These are phyloP conservation scores for Rhodotorula paludigena DNA, from an alignment of 768 basidiomycete species.

Conservation along the genomic window DNA sequence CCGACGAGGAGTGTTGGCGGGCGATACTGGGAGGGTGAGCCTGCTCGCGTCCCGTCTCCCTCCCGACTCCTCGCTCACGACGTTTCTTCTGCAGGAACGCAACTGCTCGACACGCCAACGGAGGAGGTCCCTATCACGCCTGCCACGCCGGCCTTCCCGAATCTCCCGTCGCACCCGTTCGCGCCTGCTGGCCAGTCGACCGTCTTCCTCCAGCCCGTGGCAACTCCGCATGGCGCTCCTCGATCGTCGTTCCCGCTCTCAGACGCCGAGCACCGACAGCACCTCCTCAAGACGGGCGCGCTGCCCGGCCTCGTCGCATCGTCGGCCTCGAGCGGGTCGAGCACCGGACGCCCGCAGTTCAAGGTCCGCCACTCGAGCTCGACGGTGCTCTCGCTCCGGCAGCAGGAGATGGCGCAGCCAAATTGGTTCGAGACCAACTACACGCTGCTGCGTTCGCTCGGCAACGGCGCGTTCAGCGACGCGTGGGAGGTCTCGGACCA, in stretches of 20 bases:
- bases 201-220: conserved; percentile 14
- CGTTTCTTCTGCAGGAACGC: conserved; percentile 1
- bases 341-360: conserved; percentile 31
- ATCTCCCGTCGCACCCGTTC: conserved; percentile 4
- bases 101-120: conserved; percentile 33
- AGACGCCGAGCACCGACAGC: conserved; percentile 11
- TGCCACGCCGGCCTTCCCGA: conserved; percentile 22
- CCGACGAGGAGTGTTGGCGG: conserved; percentile 37
- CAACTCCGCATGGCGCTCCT: conserved; percentile 24
- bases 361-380: conserved; percentile 36
- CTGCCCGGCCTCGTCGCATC: too few species aligned
- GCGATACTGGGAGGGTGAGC: conserved; percentile 25
- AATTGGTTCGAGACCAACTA: conserved; percentile 70
- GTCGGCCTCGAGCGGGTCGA: too few species aligned
- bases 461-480: conserved; percentile 87
- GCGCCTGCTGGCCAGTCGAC: conserved; percentile 8
- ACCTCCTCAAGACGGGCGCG: not conserved
- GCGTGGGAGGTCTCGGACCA: conserved; percentile 64
- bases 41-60: not conserved
- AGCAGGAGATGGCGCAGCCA: conserved; percentile 29
- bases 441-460: conserved; percentile 70
- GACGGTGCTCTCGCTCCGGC: conserved; percentile 25
- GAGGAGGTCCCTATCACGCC: conserved; percentile 31
- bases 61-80: not conserved
- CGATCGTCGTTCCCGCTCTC: conserved; percentile 35